Percentiles rank a stretch among this genome's conserved stretches.
phyloP scores from a whole-genome alignment of 2,329 filamentous ascomycete genomes.

The Fusarium sp. region DNA sequence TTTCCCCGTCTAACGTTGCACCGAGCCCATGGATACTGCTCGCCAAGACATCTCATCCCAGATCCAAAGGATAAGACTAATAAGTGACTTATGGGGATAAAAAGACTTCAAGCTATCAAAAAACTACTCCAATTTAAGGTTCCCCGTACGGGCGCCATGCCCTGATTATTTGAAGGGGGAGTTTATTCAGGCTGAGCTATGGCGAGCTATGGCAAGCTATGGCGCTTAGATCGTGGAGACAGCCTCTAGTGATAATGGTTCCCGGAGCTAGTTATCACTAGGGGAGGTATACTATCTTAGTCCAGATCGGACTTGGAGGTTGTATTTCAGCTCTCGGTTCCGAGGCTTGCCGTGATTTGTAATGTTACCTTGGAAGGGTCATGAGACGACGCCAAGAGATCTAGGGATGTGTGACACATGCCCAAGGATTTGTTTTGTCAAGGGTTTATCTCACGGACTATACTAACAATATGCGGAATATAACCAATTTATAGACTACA shows the following conservation, averaged over 20 bases:
- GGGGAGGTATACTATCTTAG: not conserved
- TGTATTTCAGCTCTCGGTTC: not conserved
- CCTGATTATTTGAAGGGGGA: not conserved
- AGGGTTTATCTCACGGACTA: no score
- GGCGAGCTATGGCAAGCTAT: constrained; percentile 19
- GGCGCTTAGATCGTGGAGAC: constrained; percentile 5
- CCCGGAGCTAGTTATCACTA: constrained; percentile 1
- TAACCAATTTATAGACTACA: not conserved
- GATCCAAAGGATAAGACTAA: not conserved
- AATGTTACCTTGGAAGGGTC: not conserved
- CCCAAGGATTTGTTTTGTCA: not conserved
- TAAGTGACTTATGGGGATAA: not conserved
- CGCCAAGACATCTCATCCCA: not conserved
- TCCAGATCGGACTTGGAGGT: not conserved
- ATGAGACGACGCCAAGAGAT: constrained; percentile 20
- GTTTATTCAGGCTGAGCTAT: constrained; percentile 13
- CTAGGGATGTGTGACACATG: not conserved
- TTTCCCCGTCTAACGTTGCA: constrained; percentile 1
- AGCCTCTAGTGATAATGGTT: not conserved
- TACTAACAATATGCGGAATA: not conserved
- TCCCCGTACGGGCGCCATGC: not conserved
- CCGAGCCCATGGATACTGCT: constrained; percentile 7
- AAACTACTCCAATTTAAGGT: not conserved
- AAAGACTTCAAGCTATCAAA: not conserved
- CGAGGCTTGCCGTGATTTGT: constrained; percentile 10